Evolutionary conservation across 2,329 filamentous ascomycete species (phyloP).

Genomic region (Sporothrix schenckii): DNA sequence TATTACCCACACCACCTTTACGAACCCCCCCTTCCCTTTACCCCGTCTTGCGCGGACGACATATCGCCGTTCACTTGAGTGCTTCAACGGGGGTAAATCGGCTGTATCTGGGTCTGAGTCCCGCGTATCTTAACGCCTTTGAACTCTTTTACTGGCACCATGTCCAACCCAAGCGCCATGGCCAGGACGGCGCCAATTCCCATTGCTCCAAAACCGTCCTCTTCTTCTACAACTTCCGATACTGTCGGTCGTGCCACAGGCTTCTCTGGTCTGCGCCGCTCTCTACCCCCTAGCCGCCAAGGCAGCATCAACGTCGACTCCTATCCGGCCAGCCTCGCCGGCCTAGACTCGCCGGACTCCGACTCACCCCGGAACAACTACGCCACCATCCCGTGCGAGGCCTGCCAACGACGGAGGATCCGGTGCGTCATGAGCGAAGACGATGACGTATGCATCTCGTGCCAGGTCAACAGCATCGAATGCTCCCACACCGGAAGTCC

Average conservation of each 20-base stretch:
- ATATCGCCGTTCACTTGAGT: constrained; percentile 20
- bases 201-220: constrained; percentile 62
- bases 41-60: constrained; percentile 9
- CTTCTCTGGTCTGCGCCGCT: constrained; percentile 33
- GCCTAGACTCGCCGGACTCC: constrained; percentile 57
- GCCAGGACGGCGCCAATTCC: constrained; percentile 66
- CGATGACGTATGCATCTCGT: constrained; percentile 74
- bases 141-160: constrained; percentile 44
- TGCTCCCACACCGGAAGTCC: constrained; percentile 79
- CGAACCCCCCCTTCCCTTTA: constrained; percentile 23
- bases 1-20: constrained; percentile 23
- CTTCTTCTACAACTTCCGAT: constrained; percentile 44
- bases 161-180: constrained; percentile 59
- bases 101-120: constrained; percentile 11
- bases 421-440: constrained; percentile 77
- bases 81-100: constrained; percentile 21
- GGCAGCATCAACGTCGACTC: constrained; percentile 55
- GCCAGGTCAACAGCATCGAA: constrained; percentile 75
- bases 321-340: constrained; percentile 55
- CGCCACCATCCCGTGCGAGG: constrained; percentile 65
- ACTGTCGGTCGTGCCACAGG: constrained; percentile 35
- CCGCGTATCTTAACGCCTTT: not conserved
- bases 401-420: constrained; percentile 72
- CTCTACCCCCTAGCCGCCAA: constrained; percentile 51
- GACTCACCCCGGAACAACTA: constrained; percentile 49